A percentile compares a stretch with the other conserved stretches of the same genome.
These are phyloP conservation scores for Cardamine resedifolia DNA, from an alignment of 345 rosid species.

Conservation along the genomic window DNA sequence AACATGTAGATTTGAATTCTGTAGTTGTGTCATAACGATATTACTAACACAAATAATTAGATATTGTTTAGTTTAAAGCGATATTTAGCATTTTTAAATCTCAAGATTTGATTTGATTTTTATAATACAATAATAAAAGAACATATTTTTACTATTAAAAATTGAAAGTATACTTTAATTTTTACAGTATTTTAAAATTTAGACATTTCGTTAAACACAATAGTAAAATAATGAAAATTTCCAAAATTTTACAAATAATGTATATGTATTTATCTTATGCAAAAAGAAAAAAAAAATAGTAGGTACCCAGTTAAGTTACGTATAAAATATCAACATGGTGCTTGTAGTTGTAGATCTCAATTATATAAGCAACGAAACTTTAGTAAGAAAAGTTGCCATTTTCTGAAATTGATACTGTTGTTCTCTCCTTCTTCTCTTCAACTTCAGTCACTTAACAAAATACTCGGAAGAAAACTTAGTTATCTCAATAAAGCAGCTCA, in stretches of 20 bases:
- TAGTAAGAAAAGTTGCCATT: background rate
- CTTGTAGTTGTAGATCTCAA: constrained; percentile 23
- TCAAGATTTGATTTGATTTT: too few species aligned
- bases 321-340: background rate
- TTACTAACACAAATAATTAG: background rate
- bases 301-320: too few species aligned
- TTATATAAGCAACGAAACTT: constrained; percentile 2
- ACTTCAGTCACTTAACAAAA: constrained; percentile 6
- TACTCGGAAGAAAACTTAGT: constrained; percentile 2
- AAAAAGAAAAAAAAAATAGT: too few species aligned
- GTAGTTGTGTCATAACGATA: background rate
- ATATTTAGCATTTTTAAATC: too few species aligned
- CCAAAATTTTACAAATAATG: background rate
- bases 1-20: background rate
- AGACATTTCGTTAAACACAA: too few species aligned
- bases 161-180: too few species aligned
- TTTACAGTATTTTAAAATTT: too few species aligned
- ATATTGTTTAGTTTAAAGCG: too few species aligned
- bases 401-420: background rate
- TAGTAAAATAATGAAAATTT: background rate
- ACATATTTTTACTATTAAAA: background rate
- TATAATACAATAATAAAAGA: too few species aligned
- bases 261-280: background rate
- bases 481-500: constrained; percentile 9
- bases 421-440: background rate